A percentile compares a stretch with the other conserved stretches of the same genome.
These are phyloP conservation scores for Coccomyxa sp. DNA, from an alignment of 139 green algal species.

Conservation along the genomic window DNA sequence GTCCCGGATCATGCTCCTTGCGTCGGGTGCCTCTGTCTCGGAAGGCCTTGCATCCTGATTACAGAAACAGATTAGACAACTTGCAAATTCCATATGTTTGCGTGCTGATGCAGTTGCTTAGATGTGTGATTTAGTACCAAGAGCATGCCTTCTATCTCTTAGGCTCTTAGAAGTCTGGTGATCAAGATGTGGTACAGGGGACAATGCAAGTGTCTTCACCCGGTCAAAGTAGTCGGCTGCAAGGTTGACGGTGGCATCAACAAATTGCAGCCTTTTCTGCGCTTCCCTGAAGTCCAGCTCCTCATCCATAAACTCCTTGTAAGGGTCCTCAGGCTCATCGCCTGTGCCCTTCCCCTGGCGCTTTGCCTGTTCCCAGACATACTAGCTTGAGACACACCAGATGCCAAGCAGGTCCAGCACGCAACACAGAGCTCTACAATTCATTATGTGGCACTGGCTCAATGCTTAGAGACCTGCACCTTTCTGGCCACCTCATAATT, in stretches of 20 bases:
- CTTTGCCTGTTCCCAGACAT: not conserved
- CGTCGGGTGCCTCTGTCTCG: not conserved
- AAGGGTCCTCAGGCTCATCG: not conserved
- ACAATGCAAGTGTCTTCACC: not conserved
- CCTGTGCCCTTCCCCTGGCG: not conserved
- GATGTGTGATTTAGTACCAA: no score
- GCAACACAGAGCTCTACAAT: not conserved
- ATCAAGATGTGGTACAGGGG: no score
- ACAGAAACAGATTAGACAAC: not conserved
- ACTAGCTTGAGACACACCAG: not conserved
- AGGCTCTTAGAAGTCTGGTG: no score
- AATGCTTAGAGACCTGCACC: not conserved
- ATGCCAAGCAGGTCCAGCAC: not conserved
- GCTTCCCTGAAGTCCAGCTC: not conserved
- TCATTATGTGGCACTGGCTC: not conserved
- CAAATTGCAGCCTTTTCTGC: slow-evolving; percentile 1
- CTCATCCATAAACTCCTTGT: not conserved
- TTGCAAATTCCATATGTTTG: not conserved
- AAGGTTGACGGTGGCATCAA: slow-evolving; percentile 49
- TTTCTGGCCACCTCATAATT: slow-evolving; percentile 28
- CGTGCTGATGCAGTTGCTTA: no score
- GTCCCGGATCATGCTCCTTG: slow-evolving; percentile 8
- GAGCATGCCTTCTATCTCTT: slow-evolving; percentile 8
- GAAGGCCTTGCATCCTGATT: slow-evolving; percentile 2
- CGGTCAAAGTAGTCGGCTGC: slow-evolving; percentile 31